Percentiles rank a stretch among this genome's conserved stretches.
Conservation (phyloP, 257 asterid species). For the Marsdenia floribunda region DNA sequence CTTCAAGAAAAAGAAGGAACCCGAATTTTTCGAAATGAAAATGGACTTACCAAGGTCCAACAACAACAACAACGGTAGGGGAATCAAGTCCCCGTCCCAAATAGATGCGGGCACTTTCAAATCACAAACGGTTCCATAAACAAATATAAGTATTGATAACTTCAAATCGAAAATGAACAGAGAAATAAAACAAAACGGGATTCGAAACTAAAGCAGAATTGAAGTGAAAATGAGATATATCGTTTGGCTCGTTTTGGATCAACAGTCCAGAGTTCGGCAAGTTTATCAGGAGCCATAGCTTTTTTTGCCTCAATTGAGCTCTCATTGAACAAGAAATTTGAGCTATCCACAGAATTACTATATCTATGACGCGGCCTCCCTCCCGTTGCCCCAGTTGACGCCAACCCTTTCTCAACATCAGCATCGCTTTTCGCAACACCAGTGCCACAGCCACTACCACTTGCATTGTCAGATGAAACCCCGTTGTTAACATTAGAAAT, state of each 20-base stretch:
- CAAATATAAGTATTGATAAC: background rate
- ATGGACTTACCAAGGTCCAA: constrained; percentile 56
- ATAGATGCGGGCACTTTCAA: constrained; percentile 18
- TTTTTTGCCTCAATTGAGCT: constrained; percentile 82
- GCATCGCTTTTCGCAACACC: background rate
- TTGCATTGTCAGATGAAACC: constrained; percentile 33
- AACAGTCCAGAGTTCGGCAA: constrained; percentile 88
- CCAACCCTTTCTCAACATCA: constrained; percentile 23
- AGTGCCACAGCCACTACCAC: constrained; percentile 14
- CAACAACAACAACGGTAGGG: constrained; percentile 8
- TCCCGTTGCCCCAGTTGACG: constrained; percentile 17
- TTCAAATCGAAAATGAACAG: background rate
- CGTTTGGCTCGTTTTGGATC: constrained; percentile 98
- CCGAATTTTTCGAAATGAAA: constrained; percentile 71
- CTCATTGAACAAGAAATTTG: constrained; percentile 50
- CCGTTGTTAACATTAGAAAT: constrained; percentile 35
- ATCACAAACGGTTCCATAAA: background rate
- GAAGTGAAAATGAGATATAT: constrained; percentile 21
- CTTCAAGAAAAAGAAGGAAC: constrained; percentile 65
- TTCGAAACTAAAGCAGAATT: background rate
- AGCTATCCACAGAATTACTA: constrained; percentile 69
- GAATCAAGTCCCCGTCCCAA: no score
- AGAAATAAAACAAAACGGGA: background rate
- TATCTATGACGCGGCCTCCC: constrained; percentile 52
- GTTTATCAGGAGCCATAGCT: constrained; percentile 96